Evolutionary conservation across 2,329 filamentous ascomycete genomes (phyloP), one percentile per base, ranked within the genome.

Genomic region (Lachnellula hyalina): DNA sequence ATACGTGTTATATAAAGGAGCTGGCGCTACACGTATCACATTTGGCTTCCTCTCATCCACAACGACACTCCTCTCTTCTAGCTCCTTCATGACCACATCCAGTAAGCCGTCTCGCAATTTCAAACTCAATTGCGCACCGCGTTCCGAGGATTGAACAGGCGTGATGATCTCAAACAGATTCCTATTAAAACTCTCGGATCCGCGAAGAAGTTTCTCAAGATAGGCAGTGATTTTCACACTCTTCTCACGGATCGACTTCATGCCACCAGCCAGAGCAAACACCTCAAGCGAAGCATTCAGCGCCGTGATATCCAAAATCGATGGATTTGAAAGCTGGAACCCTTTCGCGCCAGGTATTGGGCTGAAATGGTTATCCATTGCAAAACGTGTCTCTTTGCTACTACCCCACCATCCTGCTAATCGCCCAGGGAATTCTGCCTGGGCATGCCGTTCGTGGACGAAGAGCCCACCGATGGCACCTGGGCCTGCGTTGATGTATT

Each of bases 401-500:
- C 83, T 86, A 28, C 88, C 88, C 87, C 88, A 93, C 89, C 89
- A 93, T 11, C 89, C 89, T n/a, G 83, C 79, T 9, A 92, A 71
- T 12, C 87, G 78, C 46, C 82, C 82, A 12, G 54, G 54, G 3
- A 56, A 17, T 2, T 67, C 65, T 40, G 6, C 17, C 5, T 56
- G 53, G 14, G 60, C 58, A 42, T 69, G 59, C 34, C 74, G 77
- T 57, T 86, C 79, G 67, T 92, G 86, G 21, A 93, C 82, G 65
- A 91, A 93, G 21, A 87, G 71, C 0, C 84, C 87, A 17, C 82
- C 88, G 60, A 90, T 90, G 21, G 82, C 81, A 6, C 89, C 88
- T 0, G 89, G 87, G 0, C 89, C 89, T 50, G 82, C 79, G 67
- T 91, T 92, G 57, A 93, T 77, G 69, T 92, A 93, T 70, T 93